Conservation (phyloP, 2,329 filamentous ascomycete species). For the Neonectria punicea region DNA sequence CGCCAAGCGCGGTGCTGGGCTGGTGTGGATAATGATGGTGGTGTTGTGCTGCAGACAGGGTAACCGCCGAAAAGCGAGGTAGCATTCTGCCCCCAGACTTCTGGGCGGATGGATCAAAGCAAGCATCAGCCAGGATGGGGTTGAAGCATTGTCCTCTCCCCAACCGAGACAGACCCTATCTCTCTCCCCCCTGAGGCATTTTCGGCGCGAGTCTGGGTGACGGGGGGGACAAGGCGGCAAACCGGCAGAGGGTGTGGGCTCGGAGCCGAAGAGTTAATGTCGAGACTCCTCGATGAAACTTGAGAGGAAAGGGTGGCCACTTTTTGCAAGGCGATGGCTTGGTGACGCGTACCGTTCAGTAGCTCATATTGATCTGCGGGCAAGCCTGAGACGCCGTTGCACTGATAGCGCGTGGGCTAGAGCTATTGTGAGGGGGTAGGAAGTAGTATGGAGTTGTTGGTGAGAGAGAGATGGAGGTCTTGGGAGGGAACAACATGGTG, state of each 20-base stretch:
- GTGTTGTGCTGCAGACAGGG: background rate
- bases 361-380: background rate
- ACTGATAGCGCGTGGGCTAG: background rate
- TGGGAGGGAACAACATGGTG: background rate
- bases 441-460: background rate
- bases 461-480: background rate
- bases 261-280: constrained; percentile 1
- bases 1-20: background rate
- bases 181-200: background rate
- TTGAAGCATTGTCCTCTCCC: background rate
- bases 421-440: background rate
- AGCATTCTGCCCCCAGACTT: background rate
- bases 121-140: background rate
- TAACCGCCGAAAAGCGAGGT: background rate
- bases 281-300: background rate
- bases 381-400: background rate
- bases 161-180: background rate
- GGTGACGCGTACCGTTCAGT: background rate
- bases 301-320: background rate
- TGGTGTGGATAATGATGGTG: background rate
- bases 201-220: background rate
- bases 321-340: background rate
- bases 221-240: background rate
- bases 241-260: constrained; percentile 1
- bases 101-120: background rate